Conservation (phyloP, 2,329 filamentous ascomycete genomes). For the Paecilomyces sp. region DNA sequence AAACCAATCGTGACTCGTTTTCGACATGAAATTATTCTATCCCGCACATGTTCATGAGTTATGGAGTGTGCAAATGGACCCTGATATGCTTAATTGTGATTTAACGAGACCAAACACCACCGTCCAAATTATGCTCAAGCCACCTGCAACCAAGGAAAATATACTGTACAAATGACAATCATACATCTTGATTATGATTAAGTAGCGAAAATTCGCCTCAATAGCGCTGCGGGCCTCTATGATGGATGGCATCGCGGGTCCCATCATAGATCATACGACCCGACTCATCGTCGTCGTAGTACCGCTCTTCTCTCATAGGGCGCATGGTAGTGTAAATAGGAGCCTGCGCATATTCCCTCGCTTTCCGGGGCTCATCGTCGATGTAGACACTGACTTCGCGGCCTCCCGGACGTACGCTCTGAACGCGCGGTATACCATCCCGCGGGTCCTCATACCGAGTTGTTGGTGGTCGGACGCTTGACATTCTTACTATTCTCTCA, state of each 20-base stretch:
- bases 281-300: slow-evolving; percentile 29
- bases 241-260: slow-evolving; percentile 18
- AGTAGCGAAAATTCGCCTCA: slow-evolving; percentile 7
- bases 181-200: neutral
- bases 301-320: slow-evolving; percentile 26
- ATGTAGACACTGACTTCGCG: slow-evolving; percentile 37
- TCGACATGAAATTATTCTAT: neutral
- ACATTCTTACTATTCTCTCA: slow-evolving; percentile 49
- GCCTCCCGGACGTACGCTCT: slow-evolving; percentile 36
- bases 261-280: slow-evolving; percentile 23
- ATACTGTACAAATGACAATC: neutral
- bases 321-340: slow-evolving; percentile 35
- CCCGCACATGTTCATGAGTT: neutral
- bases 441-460: slow-evolving; percentile 37
- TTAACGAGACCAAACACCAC: neutral
- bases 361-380: slow-evolving; percentile 29
- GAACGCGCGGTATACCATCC: slow-evolving; percentile 33
- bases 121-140: neutral
- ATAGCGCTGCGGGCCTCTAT: slow-evolving; percentile 26
- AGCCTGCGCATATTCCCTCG: slow-evolving; percentile 43
- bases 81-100: neutral
- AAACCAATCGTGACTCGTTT: neutral
- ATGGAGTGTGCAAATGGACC: neutral
- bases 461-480: slow-evolving; percentile 52
- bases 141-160: neutral